Base-by-base conservation (phyloP, 805 yeast genomes). In the Brettanomyces nanus region DNA sequence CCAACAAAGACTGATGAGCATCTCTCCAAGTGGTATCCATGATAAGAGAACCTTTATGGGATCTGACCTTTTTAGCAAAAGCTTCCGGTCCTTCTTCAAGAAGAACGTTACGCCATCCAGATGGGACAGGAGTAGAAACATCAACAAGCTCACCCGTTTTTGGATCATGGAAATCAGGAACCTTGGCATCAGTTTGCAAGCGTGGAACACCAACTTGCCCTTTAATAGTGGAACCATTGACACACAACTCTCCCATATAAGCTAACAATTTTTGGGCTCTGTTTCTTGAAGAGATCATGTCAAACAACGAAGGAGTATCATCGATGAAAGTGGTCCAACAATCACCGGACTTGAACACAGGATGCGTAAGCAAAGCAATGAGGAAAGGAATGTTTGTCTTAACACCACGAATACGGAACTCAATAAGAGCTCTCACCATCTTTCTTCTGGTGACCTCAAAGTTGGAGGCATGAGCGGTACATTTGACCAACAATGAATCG, bases 11-110 rank as follows among this genome's bases (percentile, higher is more conserved):
- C 71, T 92, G 99, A 66, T 92, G 98, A 27, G 98, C 98, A 65
- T 92, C 99, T 78, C 99, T 86, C 99, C 99, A 92, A 7, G 99
- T 92, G 39, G 99, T 92, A 63, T 92, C 99, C 85, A 94, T 92
- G 53, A 92, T 66, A 61, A 92, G 69, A 48, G 95, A 80, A 54
- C 98, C 98, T 38, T 85, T 68, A 65, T 77, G 79, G 14, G 66
- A 62, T 61, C 97, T 78, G 42, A 92, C 95, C 53, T 85, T 80
- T 65, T 80, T 73, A 50, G 97, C 95, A 58, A 92, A 92, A 23
- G 69, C 84, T 38, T 73, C 92, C 22, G 98, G 95, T 40, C 98
- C 98, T 51, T 81, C 69, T 50, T 76, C 77, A 43, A 90, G 65
- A 41, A 92, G 68, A 19, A 86, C 79, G 53, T 89, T 80, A 71